Evolutionary conservation across 2,329 filamentous ascomycete species (phyloP).

Genomic region (Microdochium nivale): DNA sequence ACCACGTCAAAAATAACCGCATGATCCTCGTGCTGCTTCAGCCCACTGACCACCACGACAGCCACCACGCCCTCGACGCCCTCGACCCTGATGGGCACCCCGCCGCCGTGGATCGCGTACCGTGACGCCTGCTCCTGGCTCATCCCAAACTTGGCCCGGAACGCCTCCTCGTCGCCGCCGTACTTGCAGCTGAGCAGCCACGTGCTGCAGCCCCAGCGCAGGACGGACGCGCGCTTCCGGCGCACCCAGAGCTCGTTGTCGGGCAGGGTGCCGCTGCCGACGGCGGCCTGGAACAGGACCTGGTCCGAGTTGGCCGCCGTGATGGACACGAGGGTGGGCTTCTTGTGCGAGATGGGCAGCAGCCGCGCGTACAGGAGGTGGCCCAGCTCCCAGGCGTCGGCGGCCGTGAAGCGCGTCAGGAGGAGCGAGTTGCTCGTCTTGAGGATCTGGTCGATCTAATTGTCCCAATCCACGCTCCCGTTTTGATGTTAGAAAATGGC

Average conservation of each 20-base stretch:
- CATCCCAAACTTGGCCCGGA: slow-evolving; percentile 58
- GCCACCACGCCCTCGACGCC: slow-evolving; percentile 70
- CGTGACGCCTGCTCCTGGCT: slow-evolving; percentile 43
- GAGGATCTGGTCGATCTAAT: slow-evolving; percentile 18
- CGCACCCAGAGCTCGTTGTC: slow-evolving; percentile 66
- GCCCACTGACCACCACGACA: slow-evolving; percentile 65
- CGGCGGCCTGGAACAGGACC: slow-evolving; percentile 61
- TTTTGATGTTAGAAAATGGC: too few relatives aligned
- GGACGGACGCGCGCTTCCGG: slow-evolving; percentile 63
- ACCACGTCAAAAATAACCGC: slow-evolving; percentile 65
- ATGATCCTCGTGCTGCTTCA: slow-evolving; percentile 73
- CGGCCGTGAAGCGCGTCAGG: slow-evolving; percentile 47
- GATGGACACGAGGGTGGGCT: slow-evolving; percentile 56
- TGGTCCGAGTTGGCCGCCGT: slow-evolving; percentile 48
- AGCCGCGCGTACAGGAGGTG: slow-evolving; percentile 56
- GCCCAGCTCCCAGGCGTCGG: slow-evolving; percentile 58
- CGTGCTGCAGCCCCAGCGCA: slow-evolving; percentile 61
- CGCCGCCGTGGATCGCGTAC: slow-evolving; percentile 75
- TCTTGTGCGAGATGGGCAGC: slow-evolving; percentile 33
- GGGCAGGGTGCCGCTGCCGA: slow-evolving; percentile 56
- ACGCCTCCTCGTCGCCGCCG: slow-evolving; percentile 51
- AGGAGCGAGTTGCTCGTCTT: slow-evolving; percentile 33
- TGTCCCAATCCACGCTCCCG: background rate
- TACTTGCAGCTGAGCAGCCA: slow-evolving; percentile 67
- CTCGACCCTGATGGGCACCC: slow-evolving; percentile 60